Conservation (phyloP, 2,329 filamentous ascomycete species). For the Periconia macrospinosa region DNA sequence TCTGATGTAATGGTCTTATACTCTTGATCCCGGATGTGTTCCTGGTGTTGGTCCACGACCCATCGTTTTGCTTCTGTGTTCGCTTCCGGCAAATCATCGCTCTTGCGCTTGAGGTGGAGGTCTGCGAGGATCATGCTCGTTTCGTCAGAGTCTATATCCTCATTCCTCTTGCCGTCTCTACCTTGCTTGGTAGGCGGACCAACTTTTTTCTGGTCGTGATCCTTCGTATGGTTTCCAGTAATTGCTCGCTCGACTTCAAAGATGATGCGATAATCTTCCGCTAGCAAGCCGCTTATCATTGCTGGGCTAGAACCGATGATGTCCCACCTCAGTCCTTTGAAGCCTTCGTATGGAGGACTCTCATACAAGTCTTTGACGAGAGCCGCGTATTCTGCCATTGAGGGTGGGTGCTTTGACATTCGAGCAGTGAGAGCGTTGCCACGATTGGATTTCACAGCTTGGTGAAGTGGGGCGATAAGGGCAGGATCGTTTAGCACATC, state of each 20-base stretch:
- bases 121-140: not conserved
- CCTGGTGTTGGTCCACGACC: not conserved
- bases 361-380: slow-evolving; percentile 22
- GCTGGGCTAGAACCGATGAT: slow-evolving; percentile 23
- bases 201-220: not conserved
- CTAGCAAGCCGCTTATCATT: slow-evolving; percentile 28
- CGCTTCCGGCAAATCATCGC: not conserved
- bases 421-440: slow-evolving; percentile 16
- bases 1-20: no score
- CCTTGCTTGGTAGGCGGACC: not conserved
- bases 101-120: not conserved
- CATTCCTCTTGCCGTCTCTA: not conserved
- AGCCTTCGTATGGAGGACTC: slow-evolving; percentile 5
- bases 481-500: slow-evolving; percentile 23
- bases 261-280: slow-evolving; percentile 29
- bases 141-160: not conserved
- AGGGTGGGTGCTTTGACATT: slow-evolving; percentile 13
- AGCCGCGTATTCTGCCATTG: slow-evolving; percentile 11
- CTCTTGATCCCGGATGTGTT: not conserved
- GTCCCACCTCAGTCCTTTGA: slow-evolving; percentile 23
- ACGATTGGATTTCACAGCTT: slow-evolving; percentile 23
- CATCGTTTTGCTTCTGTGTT: not conserved
- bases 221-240: slow-evolving; percentile 4
- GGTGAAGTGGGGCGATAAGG: slow-evolving; percentile 27
- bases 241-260: slow-evolving; percentile 24